These are phyloP conservation scores for Leishmania braziliensis DNA, from an alignment of 208 protist genomes.

Conservation along the genomic window DNA sequence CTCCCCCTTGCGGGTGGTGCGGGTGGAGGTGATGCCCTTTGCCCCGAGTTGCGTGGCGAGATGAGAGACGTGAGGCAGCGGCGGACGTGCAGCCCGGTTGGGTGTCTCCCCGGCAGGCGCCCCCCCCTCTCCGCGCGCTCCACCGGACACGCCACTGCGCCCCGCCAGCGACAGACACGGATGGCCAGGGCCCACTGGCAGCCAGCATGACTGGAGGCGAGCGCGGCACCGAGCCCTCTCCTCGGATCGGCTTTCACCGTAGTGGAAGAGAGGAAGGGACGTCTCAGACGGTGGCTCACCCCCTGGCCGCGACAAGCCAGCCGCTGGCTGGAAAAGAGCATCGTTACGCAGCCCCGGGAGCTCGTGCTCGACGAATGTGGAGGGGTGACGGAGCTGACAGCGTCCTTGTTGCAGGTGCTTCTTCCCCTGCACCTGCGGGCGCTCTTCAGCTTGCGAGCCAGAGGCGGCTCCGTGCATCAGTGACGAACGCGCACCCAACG, in stretches of 20 bases:
- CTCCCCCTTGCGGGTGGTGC: neutral
- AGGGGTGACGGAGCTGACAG: conserved; percentile 21
- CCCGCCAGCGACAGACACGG: neutral
- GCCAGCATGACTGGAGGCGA: neutral
- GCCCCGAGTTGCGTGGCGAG: neutral
- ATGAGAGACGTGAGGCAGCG: neutral
- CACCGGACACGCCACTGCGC: neutral
- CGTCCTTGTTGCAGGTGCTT: conserved; percentile 25
- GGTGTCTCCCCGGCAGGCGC: neutral
- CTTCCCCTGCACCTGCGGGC: neutral
- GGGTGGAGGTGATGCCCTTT: neutral
- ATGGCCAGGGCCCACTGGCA: neutral
- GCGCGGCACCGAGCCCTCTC: neutral
- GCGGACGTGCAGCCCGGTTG: neutral
- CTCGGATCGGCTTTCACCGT: conserved; percentile 13
- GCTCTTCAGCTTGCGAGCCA: conserved; percentile 12
- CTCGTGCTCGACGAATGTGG: conserved; percentile 13
- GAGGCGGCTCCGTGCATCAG: neutral
- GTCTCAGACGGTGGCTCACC: conserved; percentile 11
- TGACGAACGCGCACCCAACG: conserved; percentile 3
- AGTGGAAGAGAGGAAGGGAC: conserved; percentile 15
- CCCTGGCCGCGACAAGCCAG: conserved; percentile 20
- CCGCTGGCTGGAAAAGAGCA: conserved; percentile 6
- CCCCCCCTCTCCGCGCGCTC: too few relatives aligned
- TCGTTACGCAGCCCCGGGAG: conserved; percentile 10